These are phyloP conservation scores for Zangia roseola DNA, from an alignment of 768 basidiomycete genomes.

Conservation along the genomic window DNA sequence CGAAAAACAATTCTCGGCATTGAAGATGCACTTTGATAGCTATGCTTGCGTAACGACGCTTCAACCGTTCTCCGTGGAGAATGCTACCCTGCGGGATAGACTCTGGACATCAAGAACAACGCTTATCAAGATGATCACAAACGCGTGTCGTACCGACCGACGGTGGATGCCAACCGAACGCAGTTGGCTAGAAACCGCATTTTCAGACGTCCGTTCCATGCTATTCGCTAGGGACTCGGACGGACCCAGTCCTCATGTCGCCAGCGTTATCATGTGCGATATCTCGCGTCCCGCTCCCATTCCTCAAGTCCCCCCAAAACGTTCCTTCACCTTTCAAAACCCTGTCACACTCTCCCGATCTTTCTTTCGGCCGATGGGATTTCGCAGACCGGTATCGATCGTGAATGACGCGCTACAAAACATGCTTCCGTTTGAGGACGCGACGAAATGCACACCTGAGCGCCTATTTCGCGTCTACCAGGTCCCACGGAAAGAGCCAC, in stretches of 20 bases:
- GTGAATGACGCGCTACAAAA: neutral
- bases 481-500: slow-evolving; percentile 9
- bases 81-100: slow-evolving; percentile 12
- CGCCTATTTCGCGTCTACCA: slow-evolving; percentile 20
- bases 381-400: slow-evolving; percentile 16
- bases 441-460: slow-evolving; percentile 13
- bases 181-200: slow-evolving; percentile 19
- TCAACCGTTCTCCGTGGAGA: slow-evolving; percentile 9
- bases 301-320: neutral
- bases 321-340: slow-evolving; percentile 15
- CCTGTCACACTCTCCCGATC: slow-evolving; percentile 14
- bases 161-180: slow-evolving; percentile 28
- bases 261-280: slow-evolving; percentile 27
- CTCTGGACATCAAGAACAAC: slow-evolving; percentile 20
- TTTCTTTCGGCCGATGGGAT: neutral
- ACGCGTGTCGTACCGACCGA: slow-evolving; percentile 13
- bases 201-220: slow-evolving; percentile 20
- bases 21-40: slow-evolving; percentile 27
- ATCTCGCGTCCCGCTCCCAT: slow-evolving; percentile 5
- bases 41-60: slow-evolving; percentile 37
- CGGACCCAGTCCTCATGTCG: neutral
- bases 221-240: slow-evolving; percentile 14
- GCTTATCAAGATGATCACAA: slow-evolving; percentile 20
- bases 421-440: slow-evolving; percentile 20
- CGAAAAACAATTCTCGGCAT: slow-evolving; percentile 17